Evolutionary conservation across 2,329 filamentous ascomycete species (phyloP).

Genomic region (Apiospora arundinis): DNA sequence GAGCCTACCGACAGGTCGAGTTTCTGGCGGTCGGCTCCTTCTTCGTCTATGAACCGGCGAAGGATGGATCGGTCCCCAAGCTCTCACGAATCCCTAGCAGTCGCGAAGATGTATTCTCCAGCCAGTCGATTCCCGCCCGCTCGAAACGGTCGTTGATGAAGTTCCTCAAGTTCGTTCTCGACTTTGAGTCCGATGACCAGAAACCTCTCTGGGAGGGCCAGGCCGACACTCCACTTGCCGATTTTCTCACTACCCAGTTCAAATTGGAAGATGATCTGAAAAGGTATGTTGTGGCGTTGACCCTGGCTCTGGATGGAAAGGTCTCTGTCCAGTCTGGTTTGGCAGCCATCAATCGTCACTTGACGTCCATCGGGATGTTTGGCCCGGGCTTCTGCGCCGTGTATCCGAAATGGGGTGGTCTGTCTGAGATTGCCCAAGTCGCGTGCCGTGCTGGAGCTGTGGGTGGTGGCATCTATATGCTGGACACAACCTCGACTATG

Average conservation of each 20-base stretch:
- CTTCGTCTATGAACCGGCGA: slow-evolving; percentile 70
- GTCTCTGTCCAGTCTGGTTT: slow-evolving; percentile 71
- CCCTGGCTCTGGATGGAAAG: slow-evolving; percentile 71
- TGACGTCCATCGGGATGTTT: slow-evolving; percentile 86
- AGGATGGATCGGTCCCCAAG: slow-evolving; percentile 34
- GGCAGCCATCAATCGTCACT: slow-evolving; percentile 75
- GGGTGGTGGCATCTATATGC: slow-evolving; percentile 87
- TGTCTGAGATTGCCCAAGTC: slow-evolving; percentile 88
- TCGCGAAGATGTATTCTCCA: slow-evolving; percentile 89
- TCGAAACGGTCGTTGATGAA: slow-evolving; percentile 91
- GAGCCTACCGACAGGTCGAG: slow-evolving; percentile 86
- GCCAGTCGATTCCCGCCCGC: slow-evolving; percentile 75
- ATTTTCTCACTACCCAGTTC: slow-evolving; percentile 68
- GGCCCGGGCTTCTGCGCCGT: slow-evolving; percentile 89
- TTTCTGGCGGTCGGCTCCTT: slow-evolving; percentile 93
- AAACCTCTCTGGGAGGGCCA: slow-evolving; percentile 63
- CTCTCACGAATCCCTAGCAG: slow-evolving; percentile 83
- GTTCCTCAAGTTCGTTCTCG: slow-evolving; percentile 85
- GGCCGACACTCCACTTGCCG: slow-evolving; percentile 59
- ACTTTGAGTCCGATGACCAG: slow-evolving; percentile 67
- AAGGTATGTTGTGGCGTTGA: slow-evolving; percentile 68
- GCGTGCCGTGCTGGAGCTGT: slow-evolving; percentile 90
- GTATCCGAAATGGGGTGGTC: slow-evolving; percentile 90
- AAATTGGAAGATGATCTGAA: slow-evolving; percentile 73
- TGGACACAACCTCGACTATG: slow-evolving; percentile 70